Base-by-base conservation (phyloP, 257 asterid species). In the Verbena officinalis region DNA sequence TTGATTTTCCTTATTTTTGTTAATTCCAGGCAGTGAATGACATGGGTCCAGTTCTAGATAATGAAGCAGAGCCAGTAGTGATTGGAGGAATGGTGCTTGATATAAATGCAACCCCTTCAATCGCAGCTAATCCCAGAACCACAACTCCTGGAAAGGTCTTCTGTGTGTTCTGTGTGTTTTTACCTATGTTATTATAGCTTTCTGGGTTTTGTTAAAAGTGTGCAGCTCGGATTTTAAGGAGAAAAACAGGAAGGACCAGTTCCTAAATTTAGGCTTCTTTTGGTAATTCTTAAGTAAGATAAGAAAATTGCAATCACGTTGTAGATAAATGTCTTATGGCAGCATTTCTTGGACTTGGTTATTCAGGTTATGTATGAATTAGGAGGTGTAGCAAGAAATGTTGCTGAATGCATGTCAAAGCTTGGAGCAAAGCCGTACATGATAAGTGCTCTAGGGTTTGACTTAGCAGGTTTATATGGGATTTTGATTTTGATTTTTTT, bases 31-130 rank as follows among this genome's bases (percentile, higher is more conserved):
- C 14, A 52, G 31, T 54, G 50, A 19, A 46, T 46, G 20, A 27
- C 58, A 68, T 49, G 75, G 55, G 45, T 8, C 34, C 56, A 70
- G 59, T 9, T 55, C 9, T 55, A 31, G 68, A 66, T 20, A 33
- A 51, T 45, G 84, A 27, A 72, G 73, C 68, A 62, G 83, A 71
- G 68, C 70, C 84, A n/a, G 95, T 88, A 34, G 84, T 94, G 62
- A 83, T 90, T 10, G 97, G 97, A 24, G 97, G 96, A 24, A 90
- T 94, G 99, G 91, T 94, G 59, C 82, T 94, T 67, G 99, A 94
- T 73, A 84, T 88, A 61, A 74, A 88, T 69, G 95, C 89, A 51
- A 79, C 78, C 17, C 88, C 99, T 78, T 78, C 80, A 39, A 62
- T 61, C 17, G 74, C 71, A 72, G 83, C 86, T 66, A 84, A 80